Evolutionary conservation across 768 basidiomycete genomes (phyloP).

Genomic region (Boletus tomentosulus): DNA sequence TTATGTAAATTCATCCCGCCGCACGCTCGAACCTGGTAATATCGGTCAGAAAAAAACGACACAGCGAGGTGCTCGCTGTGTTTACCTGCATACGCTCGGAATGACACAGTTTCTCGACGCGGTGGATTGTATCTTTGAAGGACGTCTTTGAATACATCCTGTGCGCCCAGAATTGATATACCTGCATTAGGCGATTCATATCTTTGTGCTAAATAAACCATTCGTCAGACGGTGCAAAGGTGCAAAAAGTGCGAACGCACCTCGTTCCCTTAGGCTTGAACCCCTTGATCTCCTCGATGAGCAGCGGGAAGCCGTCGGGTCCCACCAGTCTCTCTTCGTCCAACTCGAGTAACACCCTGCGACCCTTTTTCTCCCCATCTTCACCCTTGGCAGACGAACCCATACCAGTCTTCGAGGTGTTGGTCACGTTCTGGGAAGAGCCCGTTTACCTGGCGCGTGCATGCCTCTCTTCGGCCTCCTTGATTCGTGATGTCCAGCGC

Average conservation of each 20-base stretch:
- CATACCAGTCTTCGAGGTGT: constrained; percentile 38
- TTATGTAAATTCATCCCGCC: constrained; percentile 72
- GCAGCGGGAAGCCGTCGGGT: constrained; percentile 70
- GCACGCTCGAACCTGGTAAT: constrained; percentile 60
- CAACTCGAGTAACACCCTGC: constrained; percentile 46
- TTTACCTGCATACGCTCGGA: constrained; percentile 81
- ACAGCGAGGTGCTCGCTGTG: background rate
- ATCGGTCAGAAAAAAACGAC: constrained; percentile 1
- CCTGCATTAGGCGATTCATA: constrained; percentile 70
- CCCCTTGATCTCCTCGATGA: constrained; percentile 71
- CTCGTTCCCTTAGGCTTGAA: constrained; percentile 87
- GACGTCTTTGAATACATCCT: constrained; percentile 84
- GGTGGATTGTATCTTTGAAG: constrained; percentile 80
- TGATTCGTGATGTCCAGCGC: constrained; percentile 50
- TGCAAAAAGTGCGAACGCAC: constrained; percentile 35
- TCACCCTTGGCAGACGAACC: constrained; percentile 3
- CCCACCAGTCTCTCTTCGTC: constrained; percentile 76
- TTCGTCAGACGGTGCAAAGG: background rate
- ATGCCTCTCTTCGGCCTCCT: constrained; percentile 52
- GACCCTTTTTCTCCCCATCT: constrained; percentile 28
- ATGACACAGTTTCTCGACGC: constrained; percentile 87
- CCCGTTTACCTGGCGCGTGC: constrained; percentile 25
- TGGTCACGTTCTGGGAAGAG: constrained; percentile 44
- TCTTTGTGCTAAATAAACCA: constrained; percentile 58
- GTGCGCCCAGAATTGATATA: constrained; percentile 96